Evolutionary conservation across 176 grass and related monocot species (phyloP).

Genomic region (Oryza glaberrima): DNA sequence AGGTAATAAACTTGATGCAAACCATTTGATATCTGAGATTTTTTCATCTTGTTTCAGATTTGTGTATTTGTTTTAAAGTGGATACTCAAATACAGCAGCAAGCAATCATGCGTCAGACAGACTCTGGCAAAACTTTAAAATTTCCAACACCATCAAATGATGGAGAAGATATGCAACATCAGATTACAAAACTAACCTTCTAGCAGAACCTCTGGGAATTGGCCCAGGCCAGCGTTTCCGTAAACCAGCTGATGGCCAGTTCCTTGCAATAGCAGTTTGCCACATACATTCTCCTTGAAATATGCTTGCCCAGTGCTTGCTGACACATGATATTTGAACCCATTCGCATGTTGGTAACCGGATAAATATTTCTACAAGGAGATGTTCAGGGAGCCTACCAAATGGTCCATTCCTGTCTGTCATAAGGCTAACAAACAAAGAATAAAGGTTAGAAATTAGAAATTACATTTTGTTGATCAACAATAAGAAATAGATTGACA

Average conservation of each 20-base stretch:
- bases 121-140: background rate
- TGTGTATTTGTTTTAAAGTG: background rate
- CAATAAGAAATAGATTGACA: background rate
- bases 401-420: conserved; percentile 55
- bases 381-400: conserved; percentile 84
- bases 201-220: conserved; percentile 86
- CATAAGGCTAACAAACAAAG: conserved; percentile 60
- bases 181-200: conserved; percentile 62
- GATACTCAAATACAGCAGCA: background rate
- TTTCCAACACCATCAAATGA: conserved; percentile 11
- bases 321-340: conserved; percentile 79
- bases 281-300: conserved; percentile 85
- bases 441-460: background rate
- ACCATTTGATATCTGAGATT: background rate
- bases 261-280: conserved; percentile 77
- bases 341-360: conserved; percentile 66
- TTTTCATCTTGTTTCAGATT: background rate
- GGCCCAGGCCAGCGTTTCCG: conserved; percentile 93
- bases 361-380: conserved; percentile 80
- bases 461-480: background rate
- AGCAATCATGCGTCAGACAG: background rate
- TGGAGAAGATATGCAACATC: background rate
- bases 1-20: background rate
- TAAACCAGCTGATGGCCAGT: conserved; percentile 67
- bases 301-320: conserved; percentile 76